Evolutionary conservation across 768 basidiomycete species (phyloP).

Genomic region (Candolleomyces eurysporus): DNA sequence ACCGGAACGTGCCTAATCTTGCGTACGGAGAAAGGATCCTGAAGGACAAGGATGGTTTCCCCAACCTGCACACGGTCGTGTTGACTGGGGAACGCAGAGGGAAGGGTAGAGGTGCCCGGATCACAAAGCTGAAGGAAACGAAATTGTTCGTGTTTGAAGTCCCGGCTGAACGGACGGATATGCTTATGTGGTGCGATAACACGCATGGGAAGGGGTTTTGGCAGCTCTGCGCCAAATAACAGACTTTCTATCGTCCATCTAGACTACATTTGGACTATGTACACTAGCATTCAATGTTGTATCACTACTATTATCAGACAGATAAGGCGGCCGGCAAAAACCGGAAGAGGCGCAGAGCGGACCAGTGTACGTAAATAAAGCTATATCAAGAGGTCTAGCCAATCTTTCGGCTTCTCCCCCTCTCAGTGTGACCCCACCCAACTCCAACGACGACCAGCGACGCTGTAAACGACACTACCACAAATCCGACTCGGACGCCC

Average conservation of each 20-base stretch:
- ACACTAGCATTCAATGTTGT: background rate
- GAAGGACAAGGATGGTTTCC: conserved; percentile 20
- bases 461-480: conserved; percentile 7
- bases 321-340: conserved; percentile 16
- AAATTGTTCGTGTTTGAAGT: conserved; percentile 26
- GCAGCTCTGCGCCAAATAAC: conserved; percentile 20
- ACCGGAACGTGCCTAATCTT: background rate
- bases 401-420: no score
- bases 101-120: conserved; percentile 19
- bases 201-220: conserved; percentile 29
- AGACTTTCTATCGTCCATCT: background rate
- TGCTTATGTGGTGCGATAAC: conserved; percentile 36
- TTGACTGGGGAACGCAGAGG: conserved; percentile 22
- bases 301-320: background rate
- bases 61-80: conserved; percentile 28
- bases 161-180: conserved; percentile 27
- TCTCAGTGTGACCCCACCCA: background rate
- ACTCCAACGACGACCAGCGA: conserved; percentile 14
- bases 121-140: conserved; percentile 19
- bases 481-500: conserved; percentile 17
- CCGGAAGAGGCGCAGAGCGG: conserved; percentile 10
- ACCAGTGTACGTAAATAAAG: background rate
- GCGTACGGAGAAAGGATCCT: conserved; percentile 16
- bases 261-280: background rate
- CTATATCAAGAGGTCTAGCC: no score